Evolutionary conservation across 2,329 filamentous ascomycete species (phyloP).

Genomic region (Claviceps arundinis): DNA sequence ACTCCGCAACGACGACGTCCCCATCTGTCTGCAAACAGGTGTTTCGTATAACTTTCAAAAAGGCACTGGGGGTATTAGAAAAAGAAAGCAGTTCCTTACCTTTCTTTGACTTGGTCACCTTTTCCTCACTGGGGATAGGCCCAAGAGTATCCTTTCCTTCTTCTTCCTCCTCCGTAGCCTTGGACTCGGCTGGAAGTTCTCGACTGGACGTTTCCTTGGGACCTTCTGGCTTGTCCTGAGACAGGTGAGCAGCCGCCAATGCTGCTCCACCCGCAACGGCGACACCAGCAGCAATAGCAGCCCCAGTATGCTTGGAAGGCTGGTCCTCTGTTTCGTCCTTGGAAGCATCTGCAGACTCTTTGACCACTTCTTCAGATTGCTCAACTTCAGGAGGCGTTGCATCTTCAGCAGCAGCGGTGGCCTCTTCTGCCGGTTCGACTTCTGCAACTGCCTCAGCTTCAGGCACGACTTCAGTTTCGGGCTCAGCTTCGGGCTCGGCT

Average conservation of each 20-base stretch:
- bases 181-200: constrained; percentile 9
- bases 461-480: background rate
- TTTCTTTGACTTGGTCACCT: constrained; percentile 23
- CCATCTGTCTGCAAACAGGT: constrained; percentile 14
- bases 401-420: background rate
- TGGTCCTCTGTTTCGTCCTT: background rate
- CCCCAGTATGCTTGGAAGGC: background rate
- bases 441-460: background rate
- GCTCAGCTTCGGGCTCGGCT: background rate
- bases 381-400: background rate
- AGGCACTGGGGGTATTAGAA: constrained; percentile 25
- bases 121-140: constrained; percentile 24
- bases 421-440: background rate
- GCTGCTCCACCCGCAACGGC: constrained; percentile 4
- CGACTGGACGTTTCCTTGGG: background rate
- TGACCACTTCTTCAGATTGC: background rate
- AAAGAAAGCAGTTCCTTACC: constrained; percentile 28
- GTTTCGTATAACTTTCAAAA: constrained; percentile 18
- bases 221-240: background rate
- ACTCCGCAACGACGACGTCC: constrained; percentile 5
- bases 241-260: constrained; percentile 1
- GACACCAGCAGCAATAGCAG: background rate
- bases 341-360: background rate
- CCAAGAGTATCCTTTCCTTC: constrained; percentile 27
- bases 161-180: constrained; percentile 20